Base-by-base conservation (phyloP, 352 stramenopile species). In the Globisporangium rhizosaccharum region DNA sequence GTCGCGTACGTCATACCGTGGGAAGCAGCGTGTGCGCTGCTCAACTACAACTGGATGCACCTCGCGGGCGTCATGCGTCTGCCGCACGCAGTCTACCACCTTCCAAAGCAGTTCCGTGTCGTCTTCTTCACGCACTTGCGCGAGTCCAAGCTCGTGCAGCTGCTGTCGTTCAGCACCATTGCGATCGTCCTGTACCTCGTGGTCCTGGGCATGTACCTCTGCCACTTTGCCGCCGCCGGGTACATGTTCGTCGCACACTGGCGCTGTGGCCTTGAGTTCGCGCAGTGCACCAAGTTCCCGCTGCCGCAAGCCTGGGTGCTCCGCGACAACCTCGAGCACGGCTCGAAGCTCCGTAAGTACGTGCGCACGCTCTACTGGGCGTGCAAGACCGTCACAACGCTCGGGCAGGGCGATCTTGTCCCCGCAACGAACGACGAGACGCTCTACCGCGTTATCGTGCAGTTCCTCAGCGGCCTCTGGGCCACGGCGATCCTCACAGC, bases 351-450 rank as follows among this genome's bases (percentile, higher is more conserved):
- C 37, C 67, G 81, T 14, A 70, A 87, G 36, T 90, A 88, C 42
- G 58, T 79, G 1, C 76, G 81, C 0, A 72, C 76, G 36, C 48
- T 90, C 4, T 90, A 90, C 25, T 90, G 81, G 81, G 81, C 67
- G 4, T 82, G 68, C 65, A 90, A 90, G 56, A 88, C 75, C 0
- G 76, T 90, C 20, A 79, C 82, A 12, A 88, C 81, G 11, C 65
- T 90, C 8, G 81, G 81, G 0, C 81, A 90, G 53, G 81, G 81
- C 14, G 81, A 90, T 52, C 11, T 90, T 18, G 72, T 88, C 10
- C 81, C 81, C 18, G 76, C 73, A 25, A 88, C 76, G 0, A 53
- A 76, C 30, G 28, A 42, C 0, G 81, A 90, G 63, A 90, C 81
- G 2, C 49, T 61, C 1, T 90, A 90, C 56, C 69, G 81, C 6